Evolutionary conservation across 2,329 filamentous ascomycete genomes (phyloP), one percentile per base, ranked within the genome.

Genomic region (Davidsoniella eucalypti): DNA sequence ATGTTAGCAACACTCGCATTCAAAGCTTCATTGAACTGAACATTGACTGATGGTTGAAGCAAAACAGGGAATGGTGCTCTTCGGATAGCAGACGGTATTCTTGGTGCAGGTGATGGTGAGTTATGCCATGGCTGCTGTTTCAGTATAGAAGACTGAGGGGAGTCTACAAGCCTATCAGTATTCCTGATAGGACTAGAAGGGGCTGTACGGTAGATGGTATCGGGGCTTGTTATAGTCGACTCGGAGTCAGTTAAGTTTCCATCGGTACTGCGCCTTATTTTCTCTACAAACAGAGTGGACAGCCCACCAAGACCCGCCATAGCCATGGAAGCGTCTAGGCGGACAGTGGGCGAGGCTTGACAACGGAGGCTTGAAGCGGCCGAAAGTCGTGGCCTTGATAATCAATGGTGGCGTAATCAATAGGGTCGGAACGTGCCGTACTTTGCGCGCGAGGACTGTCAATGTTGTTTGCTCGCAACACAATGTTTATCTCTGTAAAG

Each of bases 171-270:
- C 29, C 29, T 33, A 12, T 33, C 12, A 9, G 12, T 43, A 10
- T 37, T 39, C 36, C 51, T 53, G 39, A 36, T n/a, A 1, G 52
- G 52, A 18, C 48, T 53, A 29, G 47, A 50, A 9, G 48, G 52
- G 9, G 52, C 48, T 14, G 52, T 53, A 8, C 39, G 43, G 25
- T 43, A 53, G 21, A 40, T 36, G 5, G 48, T 37, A 16, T n/a
- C 41, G n/a, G 33, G 41, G 5, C 46, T 46, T 18, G 39, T 49
- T 46, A 37, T 26, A 2, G 25, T 43, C n/a, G 47, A 53, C 12
- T 53, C 52, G 4, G 47, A 39, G 17, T 53, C 44, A 33, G 39
- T 46, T 23, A 16, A 25, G 16, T 39, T 42, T 23, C 50, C 44
- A 17, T 42, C 39, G 2, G 18, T 47, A 7, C 46, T 49, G n/a